Base-by-base conservation (phyloP, 495 filamentous ascomycete genomes). In the Hypomontagnella monticulosa region DNA sequence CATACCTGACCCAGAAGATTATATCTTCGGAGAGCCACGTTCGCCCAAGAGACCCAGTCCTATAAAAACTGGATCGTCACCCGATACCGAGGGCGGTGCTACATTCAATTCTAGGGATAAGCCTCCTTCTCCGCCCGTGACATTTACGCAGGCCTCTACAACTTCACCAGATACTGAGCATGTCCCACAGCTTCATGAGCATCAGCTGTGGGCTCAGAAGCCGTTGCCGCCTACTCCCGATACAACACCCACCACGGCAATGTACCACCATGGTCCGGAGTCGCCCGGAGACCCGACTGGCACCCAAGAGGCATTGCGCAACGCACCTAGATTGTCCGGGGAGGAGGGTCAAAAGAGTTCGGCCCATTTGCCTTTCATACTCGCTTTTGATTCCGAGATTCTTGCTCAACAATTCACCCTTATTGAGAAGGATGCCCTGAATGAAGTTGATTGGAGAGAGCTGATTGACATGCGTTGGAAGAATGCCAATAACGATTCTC, bases 401-500 rank as follows among this genome's bases (percentile, higher is more conserved):
- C 83, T 99, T 37, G 95, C 96, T 5, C 91, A 98, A 75, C 96
- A 98, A 74, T 89, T 98, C 67, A 97, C 93, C 0, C 80, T 99
- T 40, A 91, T 99, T 53, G 96, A 99, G 75, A 96, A 96, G 79
- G 93, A 97, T 70, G 96, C 96, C 0, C 78, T 99, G 44, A 93
- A 93, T 66, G 96, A 98, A 70, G 89, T 99, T 51, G 93, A 97
- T 77, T 99, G 96, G 96, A 93, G 90, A 71, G 96, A 99, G 71
- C 81, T 99, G 44, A 93, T 99, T 51, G 92, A 97, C 30, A 90
- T 99, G 84, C 87, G 86, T 56, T 97, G 93, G 93, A 91, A 86
- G 53, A 88, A 91, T 51, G 84, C 88, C 12, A 81, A 83, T 8
- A 81, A 84, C 32, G 86, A 88, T 64, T 80, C 85, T 16, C 84